Percentiles rank a stretch among this genome's conserved stretches.
phyloP scores from a whole-genome alignment of 306 rosid genomes.

The Begonia peltatifolia region DNA sequence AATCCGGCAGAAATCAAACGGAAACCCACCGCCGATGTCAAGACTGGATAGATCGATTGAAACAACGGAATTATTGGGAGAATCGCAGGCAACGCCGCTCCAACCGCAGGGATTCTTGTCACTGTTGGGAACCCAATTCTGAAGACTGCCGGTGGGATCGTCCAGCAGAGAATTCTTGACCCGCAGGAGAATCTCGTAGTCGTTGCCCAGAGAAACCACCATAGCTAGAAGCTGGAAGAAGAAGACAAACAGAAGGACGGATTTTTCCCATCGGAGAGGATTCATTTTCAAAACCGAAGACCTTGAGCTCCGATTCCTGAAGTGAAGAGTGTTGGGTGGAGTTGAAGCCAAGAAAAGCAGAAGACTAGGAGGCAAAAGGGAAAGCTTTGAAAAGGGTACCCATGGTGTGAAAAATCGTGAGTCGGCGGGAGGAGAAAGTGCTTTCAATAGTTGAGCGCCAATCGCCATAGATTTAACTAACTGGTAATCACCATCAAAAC shows the following conservation, averaged over 20 bases:
- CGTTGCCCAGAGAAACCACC: slow-evolving; percentile 14
- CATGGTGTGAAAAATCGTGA: too few relatives aligned
- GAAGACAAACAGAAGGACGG: neutral
- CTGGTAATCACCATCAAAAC: too few relatives aligned
- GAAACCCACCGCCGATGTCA: slow-evolving; percentile 38
- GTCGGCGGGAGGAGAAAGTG: too few relatives aligned
- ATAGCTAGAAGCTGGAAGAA: slow-evolving; percentile 6
- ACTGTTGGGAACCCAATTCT: slow-evolving; percentile 26
- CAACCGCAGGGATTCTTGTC: slow-evolving; percentile 39
- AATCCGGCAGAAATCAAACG: slow-evolving; percentile 52
- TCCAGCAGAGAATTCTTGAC: slow-evolving; percentile 38
- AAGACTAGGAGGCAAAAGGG: too few relatives aligned
- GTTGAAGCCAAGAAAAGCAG: too few relatives aligned
- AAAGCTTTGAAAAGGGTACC: too few relatives aligned
- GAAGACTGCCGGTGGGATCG: slow-evolving; percentile 35
- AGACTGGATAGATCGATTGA: slow-evolving; percentile 30
- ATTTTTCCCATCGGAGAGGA: slow-evolving; percentile 2
- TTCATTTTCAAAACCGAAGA: slow-evolving; percentile 14
- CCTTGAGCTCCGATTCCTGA: neutral
- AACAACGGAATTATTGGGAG: slow-evolving; percentile 14
- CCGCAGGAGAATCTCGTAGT: slow-evolving; percentile 31
- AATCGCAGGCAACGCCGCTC: slow-evolving; percentile 57
- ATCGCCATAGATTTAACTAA: too few relatives aligned
- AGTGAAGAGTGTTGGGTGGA: too few relatives aligned
- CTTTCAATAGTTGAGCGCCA: too few relatives aligned